Conservation (phyloP, 352 stramenopile species). For the Phytophthora hibernalis region DNA sequence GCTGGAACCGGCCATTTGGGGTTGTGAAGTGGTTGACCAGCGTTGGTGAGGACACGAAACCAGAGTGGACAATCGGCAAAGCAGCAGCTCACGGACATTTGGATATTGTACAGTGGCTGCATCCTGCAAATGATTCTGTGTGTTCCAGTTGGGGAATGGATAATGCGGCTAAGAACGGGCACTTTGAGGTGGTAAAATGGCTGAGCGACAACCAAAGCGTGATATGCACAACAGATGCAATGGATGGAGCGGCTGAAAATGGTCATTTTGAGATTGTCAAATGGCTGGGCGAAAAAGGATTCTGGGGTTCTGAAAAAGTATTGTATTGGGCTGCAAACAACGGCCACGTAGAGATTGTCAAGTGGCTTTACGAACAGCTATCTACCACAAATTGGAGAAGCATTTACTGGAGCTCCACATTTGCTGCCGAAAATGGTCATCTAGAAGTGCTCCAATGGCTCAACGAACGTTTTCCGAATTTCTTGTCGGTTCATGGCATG, state of each 20-base stretch:
- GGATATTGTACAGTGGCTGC: conserved; percentile 2
- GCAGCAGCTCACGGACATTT: background rate
- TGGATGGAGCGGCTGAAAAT: background rate
- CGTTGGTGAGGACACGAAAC: background rate
- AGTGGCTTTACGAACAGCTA: background rate
- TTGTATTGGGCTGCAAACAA: background rate
- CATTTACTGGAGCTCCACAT: too few relatives aligned
- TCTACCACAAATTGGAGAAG: too few relatives aligned
- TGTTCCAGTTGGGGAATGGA: background rate
- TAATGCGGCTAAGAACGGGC: background rate
- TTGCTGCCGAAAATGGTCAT: background rate
- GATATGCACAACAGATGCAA: background rate
- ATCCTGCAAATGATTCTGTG: background rate
- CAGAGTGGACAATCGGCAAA: background rate
- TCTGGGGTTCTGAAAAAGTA: background rate
- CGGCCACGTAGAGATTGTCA: background rate
- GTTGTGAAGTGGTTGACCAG: conserved; percentile 8
- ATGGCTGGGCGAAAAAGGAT: conserved; percentile 1
- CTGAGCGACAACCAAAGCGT: background rate
- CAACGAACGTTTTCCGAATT: background rate
- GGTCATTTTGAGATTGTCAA: conserved; percentile 24
- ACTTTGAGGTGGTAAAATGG: conserved; percentile 1
- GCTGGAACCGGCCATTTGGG: conserved; percentile 8
- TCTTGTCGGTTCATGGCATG: background rate
- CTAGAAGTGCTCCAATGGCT: background rate